Evolutionary conservation across 768 basidiomycete species (phyloP), one percentile per base, ranked within the genome.

Genomic region (Suillus ampliporus): DNA sequence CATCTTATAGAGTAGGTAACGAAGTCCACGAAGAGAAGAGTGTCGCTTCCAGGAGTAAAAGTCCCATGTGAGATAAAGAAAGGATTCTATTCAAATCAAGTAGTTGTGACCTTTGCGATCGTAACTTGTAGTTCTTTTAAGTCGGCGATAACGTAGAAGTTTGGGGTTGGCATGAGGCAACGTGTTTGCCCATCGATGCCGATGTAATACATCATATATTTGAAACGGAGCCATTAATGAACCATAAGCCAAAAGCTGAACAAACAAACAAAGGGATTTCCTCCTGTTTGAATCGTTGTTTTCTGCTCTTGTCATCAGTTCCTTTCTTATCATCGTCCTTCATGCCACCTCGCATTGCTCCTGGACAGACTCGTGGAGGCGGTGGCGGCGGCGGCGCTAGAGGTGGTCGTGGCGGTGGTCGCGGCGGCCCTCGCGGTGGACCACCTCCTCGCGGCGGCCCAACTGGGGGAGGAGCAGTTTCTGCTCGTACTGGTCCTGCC

Each of bases 271-370:
- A 54, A 54, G 53, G 31, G 19, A 31, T 31, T 44, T 44, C 47
- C 28, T 37, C 23, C 21, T 21, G 15, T 23, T 13, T 31, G 17
- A 13, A 26, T 61, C 59, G n/a, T 66, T 57, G 61, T 46, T 50
- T 44, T 66, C 41, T 68, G 47, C 58, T n/a, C 14, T 28, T n/a
- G 26, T 37, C n/a, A 56, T 23, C 52, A 11, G 1, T 38, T 38
- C 21, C 8, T 38, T 17, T 54, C 37, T 13, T 54, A 23, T 26
- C 1, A 38, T n/a, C 60, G 3, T 38, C 51, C 19, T 40, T 51
- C 11, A 84, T 83, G 82, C 82, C 82, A 64, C 79, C 82, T 38
- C 74, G 78, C 53, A 71, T 68, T 62, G 65, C 77, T 46, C 69
- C 68, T 31, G 71, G 72, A 52, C 69, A 74, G 63, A 68, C 66